phyloP scores from a whole-genome alignment of 179 eudicot species.

The Amaranthus tricolor region DNA sequence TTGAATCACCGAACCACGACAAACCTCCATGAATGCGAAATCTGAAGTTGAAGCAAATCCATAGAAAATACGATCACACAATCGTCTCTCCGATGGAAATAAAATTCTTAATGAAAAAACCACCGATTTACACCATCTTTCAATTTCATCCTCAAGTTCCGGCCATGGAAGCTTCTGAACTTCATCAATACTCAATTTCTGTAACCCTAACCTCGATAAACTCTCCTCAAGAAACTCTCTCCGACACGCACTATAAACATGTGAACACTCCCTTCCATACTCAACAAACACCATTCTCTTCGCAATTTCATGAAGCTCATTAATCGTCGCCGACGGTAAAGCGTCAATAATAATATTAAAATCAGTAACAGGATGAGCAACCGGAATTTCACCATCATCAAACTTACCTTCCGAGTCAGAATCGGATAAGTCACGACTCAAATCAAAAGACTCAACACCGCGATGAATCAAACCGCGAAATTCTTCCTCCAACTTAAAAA shows the following conservation, averaged over 20 bases:
- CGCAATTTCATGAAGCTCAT: slow-evolving; percentile 69
- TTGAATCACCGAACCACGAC: slow-evolving; percentile 70
- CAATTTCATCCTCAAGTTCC: slow-evolving; percentile 77
- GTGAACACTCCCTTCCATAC: slow-evolving; percentile 73
- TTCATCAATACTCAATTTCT: slow-evolving; percentile 64
- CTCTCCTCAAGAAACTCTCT: slow-evolving; percentile 84
- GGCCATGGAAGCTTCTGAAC: slow-evolving; percentile 81
- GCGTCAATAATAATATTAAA: slow-evolving; percentile 72
- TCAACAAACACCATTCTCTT: slow-evolving; percentile 73
- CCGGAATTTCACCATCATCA: slow-evolving; percentile 52
- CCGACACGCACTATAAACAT: slow-evolving; percentile 63
- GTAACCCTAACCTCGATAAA: slow-evolving; percentile 70
- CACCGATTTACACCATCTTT: slow-evolving; percentile 71
- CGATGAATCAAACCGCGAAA: slow-evolving; percentile 54
- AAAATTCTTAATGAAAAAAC: slow-evolving; percentile 63
- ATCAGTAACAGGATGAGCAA: slow-evolving; percentile 67
- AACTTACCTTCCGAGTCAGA: slow-evolving; percentile 40
- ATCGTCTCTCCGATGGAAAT: slow-evolving; percentile 81
- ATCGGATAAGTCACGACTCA: slow-evolving; percentile 24
- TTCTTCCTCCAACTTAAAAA: slow-evolving; percentile 70
- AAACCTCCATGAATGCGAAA: slow-evolving; percentile 91
- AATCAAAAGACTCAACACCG: slow-evolving; percentile 50
- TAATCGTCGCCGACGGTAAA: slow-evolving; percentile 61
- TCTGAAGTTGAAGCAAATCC: slow-evolving; percentile 57
- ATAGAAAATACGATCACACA: slow-evolving; percentile 77